These are phyloP conservation scores for Ramicandelaber brevisporus DNA, from an alignment of 192 early-diverging fungal genomes.

Conservation along the genomic window DNA sequence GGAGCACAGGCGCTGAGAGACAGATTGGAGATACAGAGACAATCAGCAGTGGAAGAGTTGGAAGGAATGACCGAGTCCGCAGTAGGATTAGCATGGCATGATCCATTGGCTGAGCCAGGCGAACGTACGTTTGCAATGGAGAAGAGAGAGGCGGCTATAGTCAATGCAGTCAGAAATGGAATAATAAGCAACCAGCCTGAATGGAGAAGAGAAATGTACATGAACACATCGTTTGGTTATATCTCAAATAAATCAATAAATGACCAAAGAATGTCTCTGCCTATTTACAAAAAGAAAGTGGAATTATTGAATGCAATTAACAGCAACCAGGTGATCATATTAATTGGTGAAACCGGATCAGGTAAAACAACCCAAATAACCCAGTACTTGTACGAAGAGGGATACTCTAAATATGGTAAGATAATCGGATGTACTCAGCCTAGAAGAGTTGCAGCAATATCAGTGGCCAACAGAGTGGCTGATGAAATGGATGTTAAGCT, in stretches of 20 bases:
- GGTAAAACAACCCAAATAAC: constrained; percentile 98
- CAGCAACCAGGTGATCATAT: constrained; percentile 64
- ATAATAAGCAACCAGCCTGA: too few relatives aligned
- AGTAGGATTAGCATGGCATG: constrained; percentile 74
- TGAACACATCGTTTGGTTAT: too few relatives aligned
- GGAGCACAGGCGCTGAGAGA: constrained; percentile 87
- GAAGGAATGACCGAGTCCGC: constrained; percentile 65
- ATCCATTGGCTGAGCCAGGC: constrained; percentile 74
- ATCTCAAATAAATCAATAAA: constrained; percentile 54
- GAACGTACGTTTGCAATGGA: constrained; percentile 88
- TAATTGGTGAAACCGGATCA: constrained; percentile 93
- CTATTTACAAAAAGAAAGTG: constrained; percentile 74
- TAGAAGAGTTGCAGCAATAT: constrained; percentile 93
- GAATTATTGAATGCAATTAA: constrained; percentile 61
- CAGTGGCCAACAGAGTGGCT: constrained; percentile 86
- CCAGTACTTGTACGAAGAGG: constrained; percentile 88
- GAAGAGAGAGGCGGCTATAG: too few relatives aligned
- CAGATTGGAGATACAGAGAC: constrained; percentile 71
- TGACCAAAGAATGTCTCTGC: constrained; percentile 66
- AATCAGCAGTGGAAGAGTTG: constrained; percentile 46
- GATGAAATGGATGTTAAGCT: constrained; percentile 90
- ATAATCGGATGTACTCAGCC: constrained; percentile 95
- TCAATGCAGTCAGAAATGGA: too few relatives aligned
- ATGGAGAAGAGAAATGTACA: too few relatives aligned
- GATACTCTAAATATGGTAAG: constrained; percentile 66